Evolutionary conservation across 2,329 filamentous ascomycete species (phyloP).

Genomic region (Colletotrichum sp.): DNA sequence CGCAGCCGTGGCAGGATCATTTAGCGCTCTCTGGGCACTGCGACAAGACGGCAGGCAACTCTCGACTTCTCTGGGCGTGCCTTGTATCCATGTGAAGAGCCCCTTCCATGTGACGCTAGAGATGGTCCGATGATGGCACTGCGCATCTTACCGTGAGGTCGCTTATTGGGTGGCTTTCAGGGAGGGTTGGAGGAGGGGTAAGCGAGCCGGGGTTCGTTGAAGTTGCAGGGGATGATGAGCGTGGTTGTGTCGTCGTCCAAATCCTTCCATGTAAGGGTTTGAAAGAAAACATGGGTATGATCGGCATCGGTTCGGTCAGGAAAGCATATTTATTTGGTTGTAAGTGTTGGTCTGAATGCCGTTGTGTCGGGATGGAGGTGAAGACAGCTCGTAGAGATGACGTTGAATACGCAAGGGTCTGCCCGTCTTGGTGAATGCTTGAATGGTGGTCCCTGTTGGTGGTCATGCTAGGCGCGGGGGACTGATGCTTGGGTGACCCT

Average conservation of each 20-base stretch:
- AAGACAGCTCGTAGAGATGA: neutral
- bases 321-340: neutral
- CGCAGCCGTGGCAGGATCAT: neutral
- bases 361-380: neutral
- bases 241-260: neutral
- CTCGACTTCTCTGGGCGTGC: slow-evolving; percentile 2
- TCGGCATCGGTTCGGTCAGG: neutral
- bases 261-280: neutral
- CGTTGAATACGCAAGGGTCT: neutral
- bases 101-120: neutral
- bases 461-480: neutral
- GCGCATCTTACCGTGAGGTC: neutral
- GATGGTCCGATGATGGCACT: neutral
- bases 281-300: neutral
- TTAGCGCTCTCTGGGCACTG: neutral
- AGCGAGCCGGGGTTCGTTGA: neutral
- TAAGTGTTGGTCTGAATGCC: neutral
- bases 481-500: neutral
- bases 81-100: neutral
- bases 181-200: neutral
- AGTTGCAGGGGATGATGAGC: neutral
- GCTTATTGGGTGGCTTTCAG: neutral
- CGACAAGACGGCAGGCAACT: neutral
- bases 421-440: neutral
- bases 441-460: neutral